phyloP scores from a whole-genome alignment of 208 protist genomes.

The Leishmania arabica region DNA sequence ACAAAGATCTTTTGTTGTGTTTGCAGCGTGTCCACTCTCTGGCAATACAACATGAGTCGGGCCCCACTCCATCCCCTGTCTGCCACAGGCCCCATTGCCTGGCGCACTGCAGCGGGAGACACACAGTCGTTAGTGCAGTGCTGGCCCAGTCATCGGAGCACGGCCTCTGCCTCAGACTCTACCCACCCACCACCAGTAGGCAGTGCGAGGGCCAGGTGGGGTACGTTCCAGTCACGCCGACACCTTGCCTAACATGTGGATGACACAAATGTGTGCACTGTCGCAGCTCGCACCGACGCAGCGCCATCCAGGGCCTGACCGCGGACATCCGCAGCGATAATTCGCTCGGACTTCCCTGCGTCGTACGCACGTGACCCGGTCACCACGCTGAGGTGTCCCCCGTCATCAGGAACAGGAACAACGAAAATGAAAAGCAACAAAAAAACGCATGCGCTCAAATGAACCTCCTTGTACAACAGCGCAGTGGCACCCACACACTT shows the following conservation, averaged over 20 bases:
- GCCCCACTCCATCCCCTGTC: not conserved
- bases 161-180: not conserved
- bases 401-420: not conserved
- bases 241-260: not conserved
- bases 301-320: not conserved
- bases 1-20: no score
- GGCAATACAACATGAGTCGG: not conserved
- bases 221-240: not conserved
- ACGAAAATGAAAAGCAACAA: not conserved
- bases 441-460: not conserved
- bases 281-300: not conserved
- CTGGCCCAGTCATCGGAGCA: not conserved
- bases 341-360: not conserved
- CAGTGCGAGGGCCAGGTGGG: no score
- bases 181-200: not conserved
- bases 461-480: conserved; percentile 28
- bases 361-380: not conserved
- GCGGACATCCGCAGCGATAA: not conserved
- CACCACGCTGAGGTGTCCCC: not conserved
- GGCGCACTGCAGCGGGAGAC: not conserved
- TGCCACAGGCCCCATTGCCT: not conserved
- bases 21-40: not conserved
- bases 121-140: not conserved
- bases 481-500: conserved; percentile 2
- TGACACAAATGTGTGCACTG: not conserved